Evolutionary conservation across 2,329 filamentous ascomycete genomes (phyloP), one percentile per base, ranked within the genome.

Genomic region (Microthyrium microscopicum): DNA sequence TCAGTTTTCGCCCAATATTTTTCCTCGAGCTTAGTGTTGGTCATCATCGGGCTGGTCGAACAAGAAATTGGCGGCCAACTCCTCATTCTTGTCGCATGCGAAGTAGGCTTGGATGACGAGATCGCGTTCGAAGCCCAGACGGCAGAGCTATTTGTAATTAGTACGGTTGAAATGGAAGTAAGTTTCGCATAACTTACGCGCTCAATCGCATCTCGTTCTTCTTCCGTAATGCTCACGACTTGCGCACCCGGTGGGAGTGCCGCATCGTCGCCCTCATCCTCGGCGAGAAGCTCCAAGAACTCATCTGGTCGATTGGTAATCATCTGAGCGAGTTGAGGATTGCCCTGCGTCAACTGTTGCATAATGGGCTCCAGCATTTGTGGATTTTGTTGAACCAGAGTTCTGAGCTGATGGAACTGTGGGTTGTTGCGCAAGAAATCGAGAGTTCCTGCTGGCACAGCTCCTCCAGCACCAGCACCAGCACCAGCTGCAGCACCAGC

Each of bases 1-100:
- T n/a, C n/a, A n/a, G n/a, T n/a, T n/a, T n/a, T n/a, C n/a, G n/a
- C n/a, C n/a, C n/a, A n/a, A n/a, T n/a, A n/a, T n/a, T n/a, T n/a
- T n/a, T n/a, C n/a, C n/a, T n/a, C n/a, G n/a, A n/a, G n/a, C n/a
- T n/a, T n/a, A n/a, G n/a, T n/a, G n/a, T n/a, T n/a, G n/a, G n/a
- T 81, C 77, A 30, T 94, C 85, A 40, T 92, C 84, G 7, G 85
- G 85, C 60, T 95, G 84, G 48, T 98, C 89, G 52, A 98, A 98
- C 39, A 98, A 66, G 58, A 94, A 95, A 60, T 98, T 98, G 42
- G 89, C 89, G 1, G 89, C 89, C 33, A 98, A 68, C 58, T 98
- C 89, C 60, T 98, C 89, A 56, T 98, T 95, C 70, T 95, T 98
- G 59, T 98, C 89, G 57, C 89, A 98, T 21, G 89, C 89, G 53